Evolutionary conservation across 2,329 filamentous ascomycete species (phyloP).

Genomic region (Ophiostoma himal-ulmi): DNA sequence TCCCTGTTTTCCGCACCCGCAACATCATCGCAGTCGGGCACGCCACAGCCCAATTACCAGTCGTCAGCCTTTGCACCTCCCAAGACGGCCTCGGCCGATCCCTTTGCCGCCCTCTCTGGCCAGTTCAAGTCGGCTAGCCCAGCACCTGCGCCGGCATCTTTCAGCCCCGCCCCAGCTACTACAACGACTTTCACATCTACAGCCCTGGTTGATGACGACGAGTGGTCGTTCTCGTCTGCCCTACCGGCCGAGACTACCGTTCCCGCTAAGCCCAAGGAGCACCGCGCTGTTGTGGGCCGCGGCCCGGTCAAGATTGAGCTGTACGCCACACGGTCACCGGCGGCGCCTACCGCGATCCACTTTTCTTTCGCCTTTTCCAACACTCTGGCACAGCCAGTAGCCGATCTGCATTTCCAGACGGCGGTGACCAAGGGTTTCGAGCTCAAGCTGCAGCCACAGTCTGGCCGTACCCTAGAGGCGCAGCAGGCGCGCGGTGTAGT

Average conservation of each 20-base stretch:
- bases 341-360: constrained; percentile 53
- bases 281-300: constrained; percentile 63
- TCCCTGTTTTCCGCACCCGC: constrained; percentile 43
- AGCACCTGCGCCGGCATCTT: constrained; percentile 20
- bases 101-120: constrained; percentile 48
- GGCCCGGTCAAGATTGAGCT: constrained; percentile 68
- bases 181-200: constrained; percentile 12
- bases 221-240: constrained; percentile 89
- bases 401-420: constrained; percentile 81
- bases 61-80: constrained; percentile 45
- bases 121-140: constrained; percentile 37
- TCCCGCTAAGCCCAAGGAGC: constrained; percentile 47
- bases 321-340: constrained; percentile 55
- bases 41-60: constrained; percentile 47
- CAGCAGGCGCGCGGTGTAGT: constrained; percentile 69
- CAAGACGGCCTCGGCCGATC: constrained; percentile 40
- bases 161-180: not conserved
- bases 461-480: constrained; percentile 67
- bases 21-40: constrained; percentile 45
- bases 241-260: constrained; percentile 54
- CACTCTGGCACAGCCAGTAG: constrained; percentile 62
- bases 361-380: constrained; percentile 82
- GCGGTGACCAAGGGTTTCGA: constrained; percentile 90
- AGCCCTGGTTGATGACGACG: constrained; percentile 63
- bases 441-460: constrained; percentile 78